Conservation (phyloP, 176 grass and related monocot genomes). For the Chloris gayana region DNA sequence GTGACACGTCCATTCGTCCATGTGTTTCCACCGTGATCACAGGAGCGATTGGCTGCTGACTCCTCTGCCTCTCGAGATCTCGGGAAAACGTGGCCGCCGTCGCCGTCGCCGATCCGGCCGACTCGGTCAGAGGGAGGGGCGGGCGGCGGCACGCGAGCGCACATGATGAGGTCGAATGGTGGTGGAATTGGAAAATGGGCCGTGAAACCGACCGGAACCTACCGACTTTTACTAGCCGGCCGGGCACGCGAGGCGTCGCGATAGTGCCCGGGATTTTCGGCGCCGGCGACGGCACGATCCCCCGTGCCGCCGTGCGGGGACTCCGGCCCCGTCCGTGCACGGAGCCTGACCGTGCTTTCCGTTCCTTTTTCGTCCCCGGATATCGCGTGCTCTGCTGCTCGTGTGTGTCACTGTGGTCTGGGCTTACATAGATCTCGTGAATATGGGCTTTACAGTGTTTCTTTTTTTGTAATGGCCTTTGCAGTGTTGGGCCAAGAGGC, state of each 20-base stretch:
- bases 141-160: neutral
- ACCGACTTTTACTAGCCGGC: neutral
- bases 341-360: neutral
- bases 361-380: too few relatives aligned
- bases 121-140: neutral
- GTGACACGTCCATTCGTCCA: slow-evolving; percentile 3
- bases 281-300: neutral
- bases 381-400: too few relatives aligned
- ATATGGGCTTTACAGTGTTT: too few relatives aligned
- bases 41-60: neutral
- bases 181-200: too few relatives aligned
- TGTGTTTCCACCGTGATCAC: slow-evolving; percentile 14
- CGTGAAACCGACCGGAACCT: slow-evolving; percentile 33
- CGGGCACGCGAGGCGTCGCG: slow-evolving; percentile 18
- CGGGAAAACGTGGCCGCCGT: slow-evolving; percentile 10
- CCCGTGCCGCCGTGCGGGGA: neutral
- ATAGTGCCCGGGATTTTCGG: neutral
- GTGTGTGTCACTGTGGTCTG: neutral
- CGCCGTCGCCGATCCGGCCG: neutral
- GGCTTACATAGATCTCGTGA: neutral
- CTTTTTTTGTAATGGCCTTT: too few relatives aligned
- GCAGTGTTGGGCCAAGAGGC: neutral
- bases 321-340: neutral
- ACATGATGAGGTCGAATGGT: too few relatives aligned
- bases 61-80: neutral